A percentile compares a stretch with the other conserved stretches of the same genome.
These are phyloP conservation scores for Tagetes patula DNA, from an alignment of 129 eudicot genomes.

Conservation along the genomic window DNA sequence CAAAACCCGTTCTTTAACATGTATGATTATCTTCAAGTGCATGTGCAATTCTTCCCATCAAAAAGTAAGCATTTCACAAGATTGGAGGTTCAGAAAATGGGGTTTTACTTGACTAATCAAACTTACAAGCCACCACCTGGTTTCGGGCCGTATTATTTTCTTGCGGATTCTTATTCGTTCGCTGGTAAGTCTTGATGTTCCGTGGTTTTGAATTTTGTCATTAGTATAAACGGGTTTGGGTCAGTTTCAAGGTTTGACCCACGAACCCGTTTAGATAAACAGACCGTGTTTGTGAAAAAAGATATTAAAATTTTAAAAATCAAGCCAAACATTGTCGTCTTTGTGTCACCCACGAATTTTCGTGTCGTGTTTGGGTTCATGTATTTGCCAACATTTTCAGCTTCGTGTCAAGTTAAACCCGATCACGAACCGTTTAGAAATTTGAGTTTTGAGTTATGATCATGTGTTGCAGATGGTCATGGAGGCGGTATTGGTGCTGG, in stretches of 20 bases:
- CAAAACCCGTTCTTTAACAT: conserved; percentile 63
- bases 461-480: conserved; percentile 40
- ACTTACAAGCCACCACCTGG: conserved; percentile 80
- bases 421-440: too few relatives aligned
- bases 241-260: too few relatives aligned
- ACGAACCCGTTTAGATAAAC: too few relatives aligned
- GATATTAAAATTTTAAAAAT: too few relatives aligned
- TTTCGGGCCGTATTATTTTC: conserved; percentile 89
- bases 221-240: too few relatives aligned
- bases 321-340: too few relatives aligned
- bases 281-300: too few relatives aligned
- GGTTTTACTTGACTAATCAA: conserved; percentile 77
- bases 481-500: conserved; percentile 42
- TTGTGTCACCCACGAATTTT: too few relatives aligned
- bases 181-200: conserved; percentile 47
- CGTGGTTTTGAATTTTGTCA: too few relatives aligned
- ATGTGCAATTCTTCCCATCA: conserved; percentile 68
- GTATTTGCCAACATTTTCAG: too few relatives aligned
- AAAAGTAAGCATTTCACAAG: conserved; percentile 58
- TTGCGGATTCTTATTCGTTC: conserved; percentile 67
- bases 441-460: conserved; percentile 6
- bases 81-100: conserved; percentile 65
- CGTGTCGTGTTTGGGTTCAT: too few relatives aligned
- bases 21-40: conserved; percentile 78
- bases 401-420: too few relatives aligned